Base-by-base conservation (phyloP, 2,329 filamentous ascomycete species). In the Penicillium sp. region DNA sequence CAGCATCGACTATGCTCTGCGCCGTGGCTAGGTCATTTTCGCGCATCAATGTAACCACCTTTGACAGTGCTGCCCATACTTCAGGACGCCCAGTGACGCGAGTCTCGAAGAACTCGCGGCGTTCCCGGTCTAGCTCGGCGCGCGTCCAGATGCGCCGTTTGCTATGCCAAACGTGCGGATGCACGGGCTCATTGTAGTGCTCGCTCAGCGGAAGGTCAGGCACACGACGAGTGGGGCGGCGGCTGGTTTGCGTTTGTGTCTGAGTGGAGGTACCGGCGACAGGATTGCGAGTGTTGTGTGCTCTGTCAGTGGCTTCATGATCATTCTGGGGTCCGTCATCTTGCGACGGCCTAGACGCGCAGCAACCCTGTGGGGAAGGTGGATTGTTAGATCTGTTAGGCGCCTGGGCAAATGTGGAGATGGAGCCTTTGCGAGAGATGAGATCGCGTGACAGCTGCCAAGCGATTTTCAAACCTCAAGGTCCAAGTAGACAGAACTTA, bases 61-160 rank as follows among this genome's bases (percentile, higher is more conserved):
- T 73, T 37, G 78, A 77, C 11, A 96, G 68, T 0, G 87, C 84
- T 57, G 81, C 81, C 91, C 91, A 97, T 22, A 93, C 78, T 67
- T 95, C 87, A 4, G 77, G 61, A 3, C 81, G 77, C 2, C 89
- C 89, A 0, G 85, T 86, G 13, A 94, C 87, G 38, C 89, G 76
- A 1, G 90, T 96, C 51, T 96, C 89, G 68, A 95, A 97, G 74
- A 94, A 96, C 51, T 89, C 89, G 40, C 71, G 72, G 40, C 91
- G 80, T 69, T 95, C 87, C 26, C 76, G 76, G 48, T 82, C 79
- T 2, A 95, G 74, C 43, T 84, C 74, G 13, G 70, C 63, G n/a
- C 78, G 80, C 1, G 86, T 89, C 87, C 87, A 94, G 13, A 72
- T 68, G 16, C 79, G 79, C 43, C 77, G 75, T 51, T 76, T 77